phyloP scores from a whole-genome alignment of 2,329 filamentous ascomycete genomes.

The Stagonosporopsis rhizophila region DNA sequence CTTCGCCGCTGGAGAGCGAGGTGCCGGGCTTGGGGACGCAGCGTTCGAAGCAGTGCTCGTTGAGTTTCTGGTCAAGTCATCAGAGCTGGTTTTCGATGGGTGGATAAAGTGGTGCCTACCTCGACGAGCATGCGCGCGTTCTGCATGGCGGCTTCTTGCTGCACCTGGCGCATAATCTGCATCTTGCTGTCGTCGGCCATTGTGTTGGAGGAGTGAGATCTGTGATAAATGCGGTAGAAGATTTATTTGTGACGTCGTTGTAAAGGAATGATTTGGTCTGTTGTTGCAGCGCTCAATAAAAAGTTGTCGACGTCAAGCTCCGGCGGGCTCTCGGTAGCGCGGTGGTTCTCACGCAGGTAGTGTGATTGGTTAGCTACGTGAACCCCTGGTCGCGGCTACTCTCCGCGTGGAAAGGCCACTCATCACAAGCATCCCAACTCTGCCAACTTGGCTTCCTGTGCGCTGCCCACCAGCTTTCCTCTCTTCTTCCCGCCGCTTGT shows the following conservation, averaged over 20 bases:
- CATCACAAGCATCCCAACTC: constrained; percentile 28
- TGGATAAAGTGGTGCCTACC: constrained; percentile 32
- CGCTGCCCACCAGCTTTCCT: constrained; percentile 37
- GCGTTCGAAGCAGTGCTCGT: constrained; percentile 64
- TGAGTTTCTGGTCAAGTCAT: constrained; percentile 56
- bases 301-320: constrained; percentile 42
- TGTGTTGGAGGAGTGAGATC: background rate
- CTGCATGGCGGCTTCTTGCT: constrained; percentile 60
- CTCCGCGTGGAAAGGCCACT: constrained; percentile 44
- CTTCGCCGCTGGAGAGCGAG: constrained; percentile 59
- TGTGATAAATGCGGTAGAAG: background rate
- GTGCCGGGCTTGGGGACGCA: constrained; percentile 61
- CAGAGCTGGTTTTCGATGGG: background rate
- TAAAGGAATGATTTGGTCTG: background rate
- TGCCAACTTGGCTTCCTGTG: constrained; percentile 29
- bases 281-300: constrained; percentile 15
- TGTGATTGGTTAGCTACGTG: background rate
- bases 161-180: constrained; percentile 60
- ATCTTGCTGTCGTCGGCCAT: constrained; percentile 45
- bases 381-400: constrained; percentile 20
- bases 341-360: background rate
- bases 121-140: constrained; percentile 61
- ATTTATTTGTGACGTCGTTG: background rate
- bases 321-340: constrained; percentile 27
- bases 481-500: constrained; percentile 30